phyloP scores from a whole-genome alignment of 2,329 filamentous ascomycete species.

The Penicillium sp. region DNA sequence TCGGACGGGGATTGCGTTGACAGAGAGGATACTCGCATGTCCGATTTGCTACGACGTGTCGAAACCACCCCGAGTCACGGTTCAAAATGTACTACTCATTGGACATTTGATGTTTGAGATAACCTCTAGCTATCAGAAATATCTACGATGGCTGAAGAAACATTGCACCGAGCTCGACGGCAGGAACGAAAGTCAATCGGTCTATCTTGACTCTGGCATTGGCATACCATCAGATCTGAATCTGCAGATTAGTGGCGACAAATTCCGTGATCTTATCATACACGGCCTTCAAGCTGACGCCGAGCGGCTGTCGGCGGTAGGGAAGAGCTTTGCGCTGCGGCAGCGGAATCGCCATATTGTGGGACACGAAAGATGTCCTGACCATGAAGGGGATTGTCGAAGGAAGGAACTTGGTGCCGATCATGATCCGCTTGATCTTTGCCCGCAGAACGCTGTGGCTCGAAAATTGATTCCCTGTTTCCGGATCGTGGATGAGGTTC shows the following conservation, averaged over 20 bases:
- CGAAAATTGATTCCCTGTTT: conserved; percentile 29
- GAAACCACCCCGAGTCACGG: conserved; percentile 28
- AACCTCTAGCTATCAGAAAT: conserved; percentile 28
- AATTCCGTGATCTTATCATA: conserved; percentile 11
- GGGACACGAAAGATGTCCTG: conserved; percentile 29
- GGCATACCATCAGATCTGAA: conserved; percentile 7
- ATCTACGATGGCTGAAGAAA: conserved; percentile 27
- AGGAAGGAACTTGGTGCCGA: conserved; percentile 21
- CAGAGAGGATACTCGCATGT: conserved; percentile 25
- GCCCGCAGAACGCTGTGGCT: conserved; percentile 25
- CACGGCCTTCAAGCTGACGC: conserved; percentile 20
- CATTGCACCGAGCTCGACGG: conserved; percentile 16
- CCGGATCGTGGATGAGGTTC: conserved; percentile 32
- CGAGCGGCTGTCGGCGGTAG: conserved; percentile 19
- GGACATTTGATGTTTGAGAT: conserved; percentile 29
- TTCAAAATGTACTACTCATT: conserved; percentile 33
- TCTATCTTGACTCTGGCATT: conserved; percentile 16
- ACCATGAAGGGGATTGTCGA: conserved; percentile 27
- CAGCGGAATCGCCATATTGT: conserved; percentile 30
- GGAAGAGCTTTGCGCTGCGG: conserved; percentile 24
- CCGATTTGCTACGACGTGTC: conserved; percentile 31
- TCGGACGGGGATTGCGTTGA: conserved; percentile 15
- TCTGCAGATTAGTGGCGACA: conserved; percentile 18
- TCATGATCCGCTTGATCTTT: conserved; percentile 30
- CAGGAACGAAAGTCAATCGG: conserved; percentile 2